These are phyloP conservation scores for Fusarium papillatum DNA, from an alignment of 2,329 filamentous ascomycete genomes.

Conservation along the genomic window DNA sequence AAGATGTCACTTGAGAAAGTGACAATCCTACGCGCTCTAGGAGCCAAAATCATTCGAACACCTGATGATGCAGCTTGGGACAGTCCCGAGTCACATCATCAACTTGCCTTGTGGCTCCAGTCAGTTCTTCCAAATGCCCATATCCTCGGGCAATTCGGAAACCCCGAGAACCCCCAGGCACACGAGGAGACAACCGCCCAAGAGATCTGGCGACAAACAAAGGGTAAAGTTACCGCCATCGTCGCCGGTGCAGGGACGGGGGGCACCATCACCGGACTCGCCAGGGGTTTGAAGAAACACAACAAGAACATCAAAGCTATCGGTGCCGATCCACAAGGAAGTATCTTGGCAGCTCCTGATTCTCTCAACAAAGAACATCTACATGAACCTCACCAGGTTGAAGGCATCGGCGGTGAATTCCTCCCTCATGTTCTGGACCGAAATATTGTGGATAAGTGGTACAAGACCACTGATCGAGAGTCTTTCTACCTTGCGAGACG, in stretches of 20 bases:
- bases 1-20: constrained; percentile 99
- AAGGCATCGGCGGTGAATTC: constrained; percentile 99
- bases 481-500: constrained; percentile 89
- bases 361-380: constrained; percentile 80
- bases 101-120: constrained; percentile 81
- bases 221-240: constrained; percentile 83
- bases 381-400: constrained; percentile 93
- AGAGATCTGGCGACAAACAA: constrained; percentile 93
- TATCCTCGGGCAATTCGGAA: constrained; percentile 95
- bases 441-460: constrained; percentile 87
- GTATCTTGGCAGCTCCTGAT: constrained; percentile 86
- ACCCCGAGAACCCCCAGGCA: constrained; percentile 89
- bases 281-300: constrained; percentile 87
- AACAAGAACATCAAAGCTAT: constrained; percentile 87
- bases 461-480: constrained; percentile 94
- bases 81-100: constrained; percentile 91
- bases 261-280: constrained; percentile 91
- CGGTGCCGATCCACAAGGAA: constrained; percentile 91
- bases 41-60: constrained; percentile 96
- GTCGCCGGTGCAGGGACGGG: constrained; percentile 94
- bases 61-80: constrained; percentile 96
- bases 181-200: constrained; percentile 88
- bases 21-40: constrained; percentile 89
- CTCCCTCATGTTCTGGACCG: constrained; percentile 92
- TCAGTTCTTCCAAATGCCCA: constrained; percentile 97